Base-by-base conservation (phyloP, 805 yeast genomes). In the Torulaspora maleeae region DNA sequence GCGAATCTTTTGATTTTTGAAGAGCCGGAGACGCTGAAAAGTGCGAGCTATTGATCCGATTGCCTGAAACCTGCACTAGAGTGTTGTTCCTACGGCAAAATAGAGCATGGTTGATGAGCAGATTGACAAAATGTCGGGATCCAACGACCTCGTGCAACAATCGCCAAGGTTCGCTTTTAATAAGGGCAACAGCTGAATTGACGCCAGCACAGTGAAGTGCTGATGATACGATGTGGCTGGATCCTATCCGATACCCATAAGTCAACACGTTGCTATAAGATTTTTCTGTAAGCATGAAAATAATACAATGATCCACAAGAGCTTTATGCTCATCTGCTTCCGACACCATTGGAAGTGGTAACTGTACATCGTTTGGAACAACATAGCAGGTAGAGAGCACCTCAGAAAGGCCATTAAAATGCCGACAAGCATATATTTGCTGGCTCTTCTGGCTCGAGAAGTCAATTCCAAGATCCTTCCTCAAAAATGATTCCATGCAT, bases 101-200 rank as follows among this genome's bases (percentile, higher is more conserved):
- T 8, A 76, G 71, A 4, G 65, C 55, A 35, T 53, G 56, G 34
- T 68, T 68, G 4, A 73, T 36, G 3, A 80, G 13, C 16, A 80
- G 37, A 6, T 68, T 45, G 4, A 71, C 38, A 54, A 80, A 79
- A 1, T 47, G 44, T 1, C 46, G 45, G 6, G 61, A 56, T 0
- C 82, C 83, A 1, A 79, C 50, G 1, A 61, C 25, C 2, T 45
- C 48, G 45, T 66, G 75, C 0, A 80, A 43, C 3, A 59, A 36
- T 2, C 56, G 68, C 79, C 86, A 80, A 2, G 58, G 49, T 3
- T 64, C 52, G 3, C 68, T 56, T 47, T 78, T 79, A 15, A 83
- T 49, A 1, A 59, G 43, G 13, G 68, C 63, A 2, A 70, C 68
- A 19, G 63, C 62, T n/a, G 71, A 61, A 48, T 72, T 77, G 6